A percentile compares a stretch with the other conserved stretches of the same genome.
Conservation (phyloP, 495 filamentous ascomycete genomes). For the Aspergillus conjunctus region DNA sequence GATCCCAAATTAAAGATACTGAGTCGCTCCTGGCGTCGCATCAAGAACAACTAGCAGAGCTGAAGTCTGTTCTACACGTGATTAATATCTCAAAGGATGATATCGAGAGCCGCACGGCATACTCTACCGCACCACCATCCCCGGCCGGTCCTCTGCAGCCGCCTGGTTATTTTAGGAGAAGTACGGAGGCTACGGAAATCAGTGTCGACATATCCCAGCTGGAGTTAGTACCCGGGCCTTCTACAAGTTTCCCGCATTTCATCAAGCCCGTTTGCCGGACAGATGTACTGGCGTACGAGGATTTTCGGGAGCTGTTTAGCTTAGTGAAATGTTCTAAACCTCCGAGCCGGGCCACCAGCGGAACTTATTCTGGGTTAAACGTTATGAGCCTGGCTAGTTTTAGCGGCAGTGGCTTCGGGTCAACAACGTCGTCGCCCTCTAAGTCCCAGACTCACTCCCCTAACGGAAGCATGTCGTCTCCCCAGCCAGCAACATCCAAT, state of each 20-base stretch:
- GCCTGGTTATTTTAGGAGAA: slow-evolving; percentile 25
- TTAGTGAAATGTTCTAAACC: slow-evolving; percentile 63
- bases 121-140: slow-evolving; percentile 67
- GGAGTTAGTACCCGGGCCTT: slow-evolving; percentile 72
- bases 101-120: slow-evolving; percentile 55
- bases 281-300: slow-evolving; percentile 77
- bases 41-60: slow-evolving; percentile 88
- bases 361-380: slow-evolving; percentile 65
- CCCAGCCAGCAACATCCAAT: slow-evolving; percentile 34
- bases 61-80: slow-evolving; percentile 88
- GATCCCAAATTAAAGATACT: slow-evolving; percentile 75
- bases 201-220: slow-evolving; percentile 24
- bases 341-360: slow-evolving; percentile 65
- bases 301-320: slow-evolving; percentile 78
- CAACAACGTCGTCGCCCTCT: slow-evolving; percentile 44
- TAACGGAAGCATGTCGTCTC: slow-evolving; percentile 43
- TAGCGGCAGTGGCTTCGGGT: slow-evolving; percentile 49
- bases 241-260: slow-evolving; percentile 81
- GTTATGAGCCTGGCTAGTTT: slow-evolving; percentile 61
- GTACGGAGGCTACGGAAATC: slow-evolving; percentile 24
- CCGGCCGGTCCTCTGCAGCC: slow-evolving; percentile 49
- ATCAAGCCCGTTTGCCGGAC: slow-evolving; percentile 79
- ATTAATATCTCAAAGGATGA: slow-evolving; percentile 77
- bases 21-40: slow-evolving; percentile 85
- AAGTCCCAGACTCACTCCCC: slow-evolving; percentile 45